Base-by-base conservation (phyloP, 2,329 filamentous ascomycete genomes). In the Pestalotiopsis sp. region DNA sequence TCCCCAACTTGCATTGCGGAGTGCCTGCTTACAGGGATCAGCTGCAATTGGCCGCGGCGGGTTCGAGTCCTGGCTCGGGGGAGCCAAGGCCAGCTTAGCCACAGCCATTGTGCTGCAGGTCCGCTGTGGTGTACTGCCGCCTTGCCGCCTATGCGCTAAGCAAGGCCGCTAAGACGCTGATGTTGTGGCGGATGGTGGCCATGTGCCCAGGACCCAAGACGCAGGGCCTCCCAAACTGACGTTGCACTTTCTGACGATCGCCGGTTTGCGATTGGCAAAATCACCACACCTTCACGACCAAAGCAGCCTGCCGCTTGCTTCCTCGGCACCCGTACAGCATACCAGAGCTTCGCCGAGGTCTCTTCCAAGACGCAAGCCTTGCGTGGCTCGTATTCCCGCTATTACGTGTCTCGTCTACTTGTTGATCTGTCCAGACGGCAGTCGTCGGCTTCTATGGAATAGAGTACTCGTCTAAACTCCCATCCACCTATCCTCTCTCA, bases 71-170 rank as follows among this genome's bases (percentile, higher is more conserved):
- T n/a, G 59, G 59, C 23, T 17, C 14, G 17, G 23, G 17, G 57
- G 9, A 41, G 61, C 61, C 61, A 64, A 64, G 61, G 13, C 17
- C 61, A 14, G 39, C 61, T 64, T 25, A 49, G 61, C 61, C 61
- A 64, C 61, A 64, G 9, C 36, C 38, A 64, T 64, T 52, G 38
- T 31, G 61, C 61, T 64, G 61, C 61, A 64, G 61, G 61, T 64
- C 38, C 59, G 25, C 25, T 39, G 27, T n/a, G 17, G 13, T 27
- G n/a, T 36, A 9, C 7, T 36, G 31, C 31, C 31, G 31, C 31
- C 36, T 31, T 20, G 59, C 11, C 57, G 23, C 12, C 23, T 4
- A 20, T 36, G 23, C 27, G 23, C 23, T 59, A 59, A 36, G 25
- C 57, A 27, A 52, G 14, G 57, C 27, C 23, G 27, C 27, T 59